phyloP scores from a whole-genome alignment of 352 stramenopile species.

The Pythium angustatum region DNA sequence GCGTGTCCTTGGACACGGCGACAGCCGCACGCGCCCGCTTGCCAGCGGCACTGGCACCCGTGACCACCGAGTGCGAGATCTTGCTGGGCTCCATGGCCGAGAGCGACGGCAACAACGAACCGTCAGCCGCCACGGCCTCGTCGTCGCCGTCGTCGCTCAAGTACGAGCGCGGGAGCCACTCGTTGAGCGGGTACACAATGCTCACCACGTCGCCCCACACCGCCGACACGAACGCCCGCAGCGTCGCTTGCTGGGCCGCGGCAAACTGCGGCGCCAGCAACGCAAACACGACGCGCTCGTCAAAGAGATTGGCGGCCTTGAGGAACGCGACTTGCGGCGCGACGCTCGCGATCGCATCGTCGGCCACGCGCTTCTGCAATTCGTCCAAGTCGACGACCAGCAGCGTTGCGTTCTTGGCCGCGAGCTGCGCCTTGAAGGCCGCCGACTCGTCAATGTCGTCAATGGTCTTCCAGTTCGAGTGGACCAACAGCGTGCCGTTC shows the following conservation, averaged over 20 bases:
- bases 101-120: conserved; percentile 34
- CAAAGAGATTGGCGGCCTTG: conserved; percentile 54
- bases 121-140: background rate
- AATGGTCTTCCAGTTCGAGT: conserved; percentile 61
- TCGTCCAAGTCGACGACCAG: conserved; percentile 57
- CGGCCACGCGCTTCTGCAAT: conserved; percentile 52
- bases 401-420: conserved; percentile 48
- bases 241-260: conserved; percentile 40
- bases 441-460: conserved; percentile 59
- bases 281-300: conserved; percentile 59
- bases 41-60: conserved; percentile 26
- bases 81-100: conserved; percentile 49
- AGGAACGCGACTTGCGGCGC: conserved; percentile 63
- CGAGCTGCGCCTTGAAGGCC: conserved; percentile 57
- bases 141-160: conserved; percentile 13
- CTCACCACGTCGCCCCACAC: conserved; percentile 61
- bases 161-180: conserved; percentile 43
- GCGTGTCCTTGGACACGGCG: conserved; percentile 52
- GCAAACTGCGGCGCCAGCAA: conserved; percentile 51
- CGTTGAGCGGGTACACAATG: conserved; percentile 47
- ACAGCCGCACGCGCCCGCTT: conserved; percentile 51
- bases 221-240: conserved; percentile 55
- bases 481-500: conserved; percentile 56
- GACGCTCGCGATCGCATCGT: conserved; percentile 50
- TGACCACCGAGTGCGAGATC: conserved; percentile 40